Base-by-base conservation (phyloP, 257 asterid species). In the Cinchona pubescens region DNA sequence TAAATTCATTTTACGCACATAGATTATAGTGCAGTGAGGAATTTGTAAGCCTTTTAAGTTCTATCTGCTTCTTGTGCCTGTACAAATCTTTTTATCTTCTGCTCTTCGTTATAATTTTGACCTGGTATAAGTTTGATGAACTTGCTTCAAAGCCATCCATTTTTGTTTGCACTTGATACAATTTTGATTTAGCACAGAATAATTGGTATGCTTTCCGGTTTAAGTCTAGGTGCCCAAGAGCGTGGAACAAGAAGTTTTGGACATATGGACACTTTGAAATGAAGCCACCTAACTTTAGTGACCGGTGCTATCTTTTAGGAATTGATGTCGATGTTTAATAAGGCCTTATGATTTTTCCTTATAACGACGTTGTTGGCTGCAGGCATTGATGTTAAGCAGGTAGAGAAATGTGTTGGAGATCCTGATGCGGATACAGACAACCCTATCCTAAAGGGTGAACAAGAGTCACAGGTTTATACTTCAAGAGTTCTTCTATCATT, bases 341-440 rank as follows among this genome's bases (percentile, higher is more conserved):
- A 37, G 40, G 49, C 19, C 18, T 27, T 66, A 34, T 32, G 25
- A 46, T 68, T 0, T 38, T 38, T 77, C 32, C 65, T 61, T 53
- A 16, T 68, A 27, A 61, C 27, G 27, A n/a, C 32, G 62, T 13
- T 38, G 56, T 48, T 72, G 9, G 37, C 7, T 83, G 77, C 78
- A 91, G 98, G 97, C 56, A 70, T 87, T 74, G 97, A 92, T 51
- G 86, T 88, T 59, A 85, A 82, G 80, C 83, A 87, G 86, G 89
- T 94, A 59, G 91, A 92, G 48, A 85, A 87, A 66, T 94, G 98
- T 72, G 86, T 94, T 48, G 97, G 98, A 77, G 96, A 92, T 81
- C 77, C 86, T 30, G 92, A 87, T 76, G 96, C 94, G 0, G 94
- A 94, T 76, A 75, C 48, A n/a, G 97, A 90, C 67, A 94, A 94